Base-by-base conservation (phyloP, 805 yeast species). In the Babjeviella inositovora region DNA sequence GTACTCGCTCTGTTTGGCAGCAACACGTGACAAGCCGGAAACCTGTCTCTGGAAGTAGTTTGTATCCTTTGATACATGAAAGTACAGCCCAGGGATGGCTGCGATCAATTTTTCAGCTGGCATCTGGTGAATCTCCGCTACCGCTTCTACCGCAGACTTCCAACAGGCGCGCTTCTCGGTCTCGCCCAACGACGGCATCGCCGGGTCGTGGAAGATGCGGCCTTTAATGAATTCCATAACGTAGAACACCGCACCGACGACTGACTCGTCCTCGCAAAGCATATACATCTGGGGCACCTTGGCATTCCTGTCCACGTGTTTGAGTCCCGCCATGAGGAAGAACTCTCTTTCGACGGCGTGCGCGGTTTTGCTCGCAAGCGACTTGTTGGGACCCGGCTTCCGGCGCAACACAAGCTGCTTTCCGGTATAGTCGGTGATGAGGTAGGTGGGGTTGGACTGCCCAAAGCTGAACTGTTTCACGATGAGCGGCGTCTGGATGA, bases 281-380 rank as follows among this genome's bases (percentile, higher is more conserved):
- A 63, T 29, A 28, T 50, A 48, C 4, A 66, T 65, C 11, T 50
- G 32, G 1, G 76, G 73, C n/a, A 70, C 33, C 7, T 11, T 15
- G 3, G 23, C 16, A 4, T 32, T 28, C 4, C 29, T 28, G 21
- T 50, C 40, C 30, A 40, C 37, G 6, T 31, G 29, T 19, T 35
- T 33, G 17, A 53, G 34, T n/a, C 54, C 49, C 22, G 51, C 51
- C 15, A 67, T 37, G 41, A 69, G 55, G 37, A 53, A 53, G 34
- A 60, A 70, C 36, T 70, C 79, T 10, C 77, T 38, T 32, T 70
- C 77, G 15, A 70, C 62, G 4, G 75, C 62, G 38, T 70, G 79
- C 1, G 79, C 75, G 6, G 68, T 53, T 31, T 52, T 58, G 10
- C 69, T 57, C 10, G 67, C 57, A 21, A 70, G 45, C 27, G 58